Percentiles rank a stretch among this genome's conserved stretches.
These are phyloP conservation scores for Pseudozyma pruni DNA, from an alignment of 1,284 basidiomycete genomes.

Conservation along the genomic window DNA sequence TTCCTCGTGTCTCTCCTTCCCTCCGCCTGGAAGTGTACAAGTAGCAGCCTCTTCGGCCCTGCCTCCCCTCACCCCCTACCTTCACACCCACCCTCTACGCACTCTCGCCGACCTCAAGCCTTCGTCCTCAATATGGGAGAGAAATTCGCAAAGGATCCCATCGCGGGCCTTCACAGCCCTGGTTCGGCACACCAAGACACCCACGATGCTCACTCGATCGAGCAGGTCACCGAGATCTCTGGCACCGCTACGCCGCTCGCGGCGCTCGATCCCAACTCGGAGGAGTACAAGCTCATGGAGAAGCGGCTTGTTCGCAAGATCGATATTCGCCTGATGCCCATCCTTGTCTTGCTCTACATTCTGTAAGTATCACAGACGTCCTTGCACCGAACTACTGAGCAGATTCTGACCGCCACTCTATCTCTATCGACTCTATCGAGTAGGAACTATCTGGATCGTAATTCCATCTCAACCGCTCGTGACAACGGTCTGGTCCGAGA, in stretches of 20 bases:
- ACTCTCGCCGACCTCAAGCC: too few relatives aligned
- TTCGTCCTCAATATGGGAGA: constrained; percentile 19
- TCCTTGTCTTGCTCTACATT: constrained; percentile 24
- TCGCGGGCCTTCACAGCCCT: not conserved
- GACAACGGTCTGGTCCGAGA: constrained; percentile 55
- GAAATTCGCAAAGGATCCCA: constrained; percentile 7
- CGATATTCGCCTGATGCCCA: constrained; percentile 38
- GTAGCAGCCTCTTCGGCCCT: too few relatives aligned
- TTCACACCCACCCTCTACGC: not conserved
- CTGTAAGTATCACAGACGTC: constrained; percentile 16
- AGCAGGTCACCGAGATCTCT: constrained; percentile 6
- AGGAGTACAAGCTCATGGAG: constrained; percentile 38
- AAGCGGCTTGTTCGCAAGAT: constrained; percentile 49
- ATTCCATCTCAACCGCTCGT: constrained; percentile 33
- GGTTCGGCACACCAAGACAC: constrained; percentile 9
- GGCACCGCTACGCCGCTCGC: not conserved
- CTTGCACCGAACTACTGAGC: not conserved
- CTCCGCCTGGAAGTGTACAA: too few relatives aligned
- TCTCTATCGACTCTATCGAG: not conserved
- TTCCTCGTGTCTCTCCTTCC: too few relatives aligned
- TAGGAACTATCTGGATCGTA: constrained; percentile 4
- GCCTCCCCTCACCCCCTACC: not conserved
- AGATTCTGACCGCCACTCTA: not conserved
- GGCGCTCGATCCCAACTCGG: constrained; percentile 28
- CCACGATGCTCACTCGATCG: constrained; percentile 24